Conservation (phyloP, 768 basidiomycete species). For the Auricularia auricula-judae region DNA sequence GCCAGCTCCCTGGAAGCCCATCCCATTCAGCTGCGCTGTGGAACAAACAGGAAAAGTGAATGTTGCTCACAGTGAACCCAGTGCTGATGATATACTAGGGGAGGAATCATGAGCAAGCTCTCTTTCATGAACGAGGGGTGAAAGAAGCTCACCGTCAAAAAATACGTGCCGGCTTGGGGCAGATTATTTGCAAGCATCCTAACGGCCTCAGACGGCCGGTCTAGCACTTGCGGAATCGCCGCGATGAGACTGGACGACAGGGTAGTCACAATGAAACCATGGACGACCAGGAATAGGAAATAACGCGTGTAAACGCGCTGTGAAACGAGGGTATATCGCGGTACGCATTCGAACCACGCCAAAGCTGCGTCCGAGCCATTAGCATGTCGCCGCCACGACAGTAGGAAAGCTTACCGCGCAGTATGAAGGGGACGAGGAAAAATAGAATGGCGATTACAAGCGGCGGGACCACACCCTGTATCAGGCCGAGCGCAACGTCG, state of each 20-base stretch:
- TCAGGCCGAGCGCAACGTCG: not conserved
- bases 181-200: conserved; percentile 35
- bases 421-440: conserved; percentile 45
- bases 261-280: conserved; percentile 66
- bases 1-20: conserved; percentile 34
- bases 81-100: not conserved
- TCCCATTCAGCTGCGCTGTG: not conserved
- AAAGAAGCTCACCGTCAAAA: conserved; percentile 37
- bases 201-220: conserved; percentile 32
- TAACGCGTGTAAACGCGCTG: conserved; percentile 63
- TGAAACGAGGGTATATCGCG: conserved; percentile 55
- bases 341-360: conserved; percentile 62
- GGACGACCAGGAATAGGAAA: conserved; percentile 55
- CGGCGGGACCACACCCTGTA: conserved; percentile 46
- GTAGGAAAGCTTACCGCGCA: conserved; percentile 32
- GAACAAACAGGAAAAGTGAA: not conserved
- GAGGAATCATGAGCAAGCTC: too few relatives aligned
- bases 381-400: not conserved
- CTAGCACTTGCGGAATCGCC: conserved; percentile 23
- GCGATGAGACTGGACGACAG: conserved; percentile 48
- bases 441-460: conserved; percentile 51
- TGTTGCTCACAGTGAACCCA: not conserved
- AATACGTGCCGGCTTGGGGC: conserved; percentile 49
- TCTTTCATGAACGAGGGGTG: not conserved
- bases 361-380: conserved; percentile 24